Evolutionary conservation across 2,329 filamentous ascomycete species (phyloP), one percentile per base, ranked within the genome.

Genomic region (Alternaria sp.): DNA sequence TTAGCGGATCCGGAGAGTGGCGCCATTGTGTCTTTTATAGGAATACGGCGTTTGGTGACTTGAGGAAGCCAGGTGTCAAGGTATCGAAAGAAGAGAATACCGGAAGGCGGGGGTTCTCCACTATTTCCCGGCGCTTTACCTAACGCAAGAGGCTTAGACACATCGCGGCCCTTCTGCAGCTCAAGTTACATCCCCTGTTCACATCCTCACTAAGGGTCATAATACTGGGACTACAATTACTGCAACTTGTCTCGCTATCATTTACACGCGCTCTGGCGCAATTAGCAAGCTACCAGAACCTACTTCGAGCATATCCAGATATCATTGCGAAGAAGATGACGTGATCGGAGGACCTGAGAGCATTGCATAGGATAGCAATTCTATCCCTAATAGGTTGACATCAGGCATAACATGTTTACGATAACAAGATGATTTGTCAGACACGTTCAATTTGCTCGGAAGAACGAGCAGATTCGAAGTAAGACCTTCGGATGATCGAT

Each of bases 51-150:
- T 51, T 51, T 5, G 14, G 34, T 23, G 48, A 51, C 2, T 14
- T 11, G 26, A 51, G 31, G 36, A 40, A 51, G 33, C 48, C 48
- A 51, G 44, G 44, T 48, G 29, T 48, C 21, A 31, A 36, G 31
- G 5, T 10, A 34, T 36, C 21, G 8, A 48, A 48, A 26, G 31
- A 34, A 48, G 44, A 48, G 44, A 17, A 34, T 34, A 48, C 33
- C 21, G 13, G 44, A 48, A 36, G 44, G 44, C 44, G 44, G 44
- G 39, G 44, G 44, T 48, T 17, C 44, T 21, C 44, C 44, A 48
- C 44, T 34, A 26, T 36, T 34, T n/a, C 10, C 34, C 13, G 0
- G 5, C 48, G 11, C 48, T 17, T 50, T 39, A n/a, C n/a, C n/a
- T n/a, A 8, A 33, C 24, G 23, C 4, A 26, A 7, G 5, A 39